Conservation (phyloP, 2,329 filamentous ascomycete species). For the Colletotrichum karsti region DNA sequence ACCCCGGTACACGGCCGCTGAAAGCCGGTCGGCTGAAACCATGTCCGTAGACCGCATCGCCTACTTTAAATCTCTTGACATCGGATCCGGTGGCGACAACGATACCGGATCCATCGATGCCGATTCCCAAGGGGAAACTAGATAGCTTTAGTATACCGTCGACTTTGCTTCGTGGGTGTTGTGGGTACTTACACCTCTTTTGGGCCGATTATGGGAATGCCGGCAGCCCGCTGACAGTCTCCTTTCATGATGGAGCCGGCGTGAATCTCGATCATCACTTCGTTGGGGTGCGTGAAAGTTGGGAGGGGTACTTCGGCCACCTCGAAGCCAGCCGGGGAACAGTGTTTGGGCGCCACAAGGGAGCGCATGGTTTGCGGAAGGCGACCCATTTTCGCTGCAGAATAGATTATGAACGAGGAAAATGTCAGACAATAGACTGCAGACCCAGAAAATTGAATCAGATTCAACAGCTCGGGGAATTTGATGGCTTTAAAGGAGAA, state of each 20-base stretch:
- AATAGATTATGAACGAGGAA: too few species aligned
- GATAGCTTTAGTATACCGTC: rapidly evolving
- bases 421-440: too few species aligned
- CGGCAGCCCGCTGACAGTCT: slow-evolving; percentile 38
- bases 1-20: slow-evolving; percentile 36
- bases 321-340: slow-evolving; percentile 47
- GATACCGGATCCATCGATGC: slow-evolving; percentile 8
- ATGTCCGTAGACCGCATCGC: slow-evolving; percentile 42
- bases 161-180: rapidly evolving
- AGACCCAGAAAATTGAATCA: too few species aligned
- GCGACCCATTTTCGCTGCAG: slow-evolving; percentile 33
- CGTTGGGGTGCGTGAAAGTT: slow-evolving; percentile 47
- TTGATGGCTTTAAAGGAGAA: neutral
- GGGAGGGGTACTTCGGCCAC: slow-evolving; percentile 53
- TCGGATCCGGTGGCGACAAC: neutral
- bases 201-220: slow-evolving; percentile 32
- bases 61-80: slow-evolving; percentile 7
- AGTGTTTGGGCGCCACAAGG: slow-evolving; percentile 49
- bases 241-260: slow-evolving; percentile 44
- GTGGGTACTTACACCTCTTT: slow-evolving; percentile 24
- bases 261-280: slow-evolving; percentile 52
- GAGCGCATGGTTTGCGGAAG: slow-evolving; percentile 52
- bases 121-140: slow-evolving; percentile 36
- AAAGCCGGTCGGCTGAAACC: slow-evolving; percentile 48
- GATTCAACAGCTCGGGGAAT: neutral